Conservation (phyloP, 768 basidiomycete genomes). For the Lentinula sp. region DNA sequence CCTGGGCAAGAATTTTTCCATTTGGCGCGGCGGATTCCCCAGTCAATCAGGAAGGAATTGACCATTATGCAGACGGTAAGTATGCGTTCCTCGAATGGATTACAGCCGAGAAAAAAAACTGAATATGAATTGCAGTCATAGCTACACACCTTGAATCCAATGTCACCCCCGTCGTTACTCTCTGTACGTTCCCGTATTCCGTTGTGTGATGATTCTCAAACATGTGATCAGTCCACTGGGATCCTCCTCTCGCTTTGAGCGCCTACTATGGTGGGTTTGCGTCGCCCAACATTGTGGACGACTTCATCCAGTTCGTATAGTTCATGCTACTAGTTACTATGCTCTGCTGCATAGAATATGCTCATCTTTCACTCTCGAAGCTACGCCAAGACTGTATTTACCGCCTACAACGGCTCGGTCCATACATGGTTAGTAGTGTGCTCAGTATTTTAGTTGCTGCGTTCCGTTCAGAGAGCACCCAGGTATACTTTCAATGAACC, state of each 20-base stretch:
- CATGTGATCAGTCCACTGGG: constrained; percentile 36
- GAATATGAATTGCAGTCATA: constrained; percentile 25
- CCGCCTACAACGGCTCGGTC: constrained; percentile 39
- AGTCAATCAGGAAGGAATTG: constrained; percentile 38
- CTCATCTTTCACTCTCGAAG: constrained; percentile 14
- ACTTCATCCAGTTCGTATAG: constrained; percentile 35
- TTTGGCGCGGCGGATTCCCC: constrained; percentile 45
- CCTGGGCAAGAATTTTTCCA: constrained; percentile 47
- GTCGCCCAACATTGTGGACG: constrained; percentile 37
- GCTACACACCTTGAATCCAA: constrained; percentile 35
- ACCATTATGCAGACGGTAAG: constrained; percentile 39
- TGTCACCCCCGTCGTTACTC: constrained; percentile 40
- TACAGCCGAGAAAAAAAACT: background rate
- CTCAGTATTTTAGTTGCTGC: background rate
- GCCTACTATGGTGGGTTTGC: constrained; percentile 47
- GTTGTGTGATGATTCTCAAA: background rate
- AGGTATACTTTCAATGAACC: constrained; percentile 53
- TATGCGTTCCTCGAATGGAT: background rate
- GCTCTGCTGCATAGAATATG: background rate
- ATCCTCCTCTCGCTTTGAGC: constrained; percentile 37
- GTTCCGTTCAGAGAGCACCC: background rate
- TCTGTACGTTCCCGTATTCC: constrained; percentile 29
- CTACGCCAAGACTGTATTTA: constrained; percentile 45
- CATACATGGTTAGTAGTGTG: constrained; percentile 36
- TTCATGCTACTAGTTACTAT: background rate